These are phyloP conservation scores for Cucumis melo DNA, from an alignment of 306 rosid genomes.

Conservation along the genomic window DNA sequence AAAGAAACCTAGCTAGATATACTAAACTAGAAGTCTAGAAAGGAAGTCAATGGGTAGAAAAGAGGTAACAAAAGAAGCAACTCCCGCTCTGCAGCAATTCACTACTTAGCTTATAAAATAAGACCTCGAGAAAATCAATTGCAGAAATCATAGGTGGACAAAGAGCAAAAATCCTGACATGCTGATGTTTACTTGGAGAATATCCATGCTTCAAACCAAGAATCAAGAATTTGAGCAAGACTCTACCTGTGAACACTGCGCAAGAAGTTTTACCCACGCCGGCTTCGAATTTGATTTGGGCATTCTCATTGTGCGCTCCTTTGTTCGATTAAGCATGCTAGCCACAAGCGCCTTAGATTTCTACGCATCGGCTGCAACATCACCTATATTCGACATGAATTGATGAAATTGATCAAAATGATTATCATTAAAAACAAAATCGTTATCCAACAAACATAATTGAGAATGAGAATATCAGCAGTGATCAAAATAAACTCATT, in stretches of 20 bases:
- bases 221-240: conserved; percentile 7
- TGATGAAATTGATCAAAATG: background rate
- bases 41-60: background rate
- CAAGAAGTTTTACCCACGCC: conserved; percentile 83
- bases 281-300: conserved; percentile 26
- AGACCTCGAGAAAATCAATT: background rate
- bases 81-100: background rate
- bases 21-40: background rate
- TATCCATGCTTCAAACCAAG: background rate
- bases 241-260: conserved; percentile 79
- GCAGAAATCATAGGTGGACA: background rate
- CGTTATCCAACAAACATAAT: too few relatives aligned
- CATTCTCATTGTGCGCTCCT: conserved; percentile 36
- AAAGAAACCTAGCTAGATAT: background rate
- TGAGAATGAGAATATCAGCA: conserved; percentile 76
- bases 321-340: conserved; percentile 19
- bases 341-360: conserved; percentile 26
- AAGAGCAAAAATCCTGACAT: background rate
- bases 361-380: conserved; percentile 27
- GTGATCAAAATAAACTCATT: conserved; percentile 76
- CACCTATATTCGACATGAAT: conserved; percentile 23
- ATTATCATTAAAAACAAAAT: too few relatives aligned
- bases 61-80: background rate
- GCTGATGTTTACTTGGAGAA: background rate
- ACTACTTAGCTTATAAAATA: background rate